Conservation (phyloP, 2,329 filamentous ascomycete species). For the Exutisphaerella laricina region DNA sequence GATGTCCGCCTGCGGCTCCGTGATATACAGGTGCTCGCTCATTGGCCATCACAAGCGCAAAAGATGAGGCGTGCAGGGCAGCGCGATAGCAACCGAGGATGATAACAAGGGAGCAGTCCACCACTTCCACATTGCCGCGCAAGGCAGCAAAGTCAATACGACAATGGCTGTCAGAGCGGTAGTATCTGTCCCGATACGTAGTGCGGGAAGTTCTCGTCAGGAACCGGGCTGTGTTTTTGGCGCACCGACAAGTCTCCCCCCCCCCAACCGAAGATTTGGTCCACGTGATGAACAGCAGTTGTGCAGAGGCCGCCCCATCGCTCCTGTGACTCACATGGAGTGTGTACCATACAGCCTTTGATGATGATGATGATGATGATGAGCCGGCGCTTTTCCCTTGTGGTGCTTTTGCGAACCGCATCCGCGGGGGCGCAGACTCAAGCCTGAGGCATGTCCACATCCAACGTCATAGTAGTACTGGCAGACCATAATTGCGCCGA, state of each 20-base stretch:
- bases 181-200: no score
- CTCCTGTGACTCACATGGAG: neutral
- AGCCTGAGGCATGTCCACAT: neutral
- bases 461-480: neutral
- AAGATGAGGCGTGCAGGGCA: neutral
- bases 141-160: no score
- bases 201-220: no score
- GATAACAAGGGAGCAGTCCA: neutral
- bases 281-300: neutral
- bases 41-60: neutral
- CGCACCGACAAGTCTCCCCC: no score
- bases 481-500: no score
- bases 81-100: neutral
- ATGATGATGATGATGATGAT: neutral
- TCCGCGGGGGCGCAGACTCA: neutral
- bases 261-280: neutral
- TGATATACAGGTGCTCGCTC: neutral
- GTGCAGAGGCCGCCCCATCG: neutral
- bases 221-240: neutral
- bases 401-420: slow-evolving; percentile 1
- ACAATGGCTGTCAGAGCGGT: no score
- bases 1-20: neutral
- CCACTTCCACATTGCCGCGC: neutral
- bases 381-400: no score
- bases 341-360: no score